Evolutionary conservation across 768 basidiomycete species (phyloP).

Genomic region (Suillus spraguei): DNA sequence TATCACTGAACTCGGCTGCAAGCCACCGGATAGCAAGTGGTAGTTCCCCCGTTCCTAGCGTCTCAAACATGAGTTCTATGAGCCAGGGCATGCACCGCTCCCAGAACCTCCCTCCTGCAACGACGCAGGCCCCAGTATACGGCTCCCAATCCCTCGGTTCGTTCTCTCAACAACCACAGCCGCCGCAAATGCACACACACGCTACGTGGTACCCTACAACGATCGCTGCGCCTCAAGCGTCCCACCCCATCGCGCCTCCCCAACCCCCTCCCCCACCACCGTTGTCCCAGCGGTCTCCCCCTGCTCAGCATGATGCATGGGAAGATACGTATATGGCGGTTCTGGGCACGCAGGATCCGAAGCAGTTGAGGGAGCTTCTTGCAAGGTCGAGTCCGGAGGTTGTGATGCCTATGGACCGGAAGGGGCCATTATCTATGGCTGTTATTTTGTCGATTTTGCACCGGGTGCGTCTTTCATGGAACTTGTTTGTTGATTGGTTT

Average conservation of each 20-base stretch:
- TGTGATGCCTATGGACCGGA: constrained; percentile 75
- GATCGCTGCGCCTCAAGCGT: constrained; percentile 82
- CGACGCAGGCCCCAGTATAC: constrained; percentile 38
- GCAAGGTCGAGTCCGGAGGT: constrained; percentile 75
- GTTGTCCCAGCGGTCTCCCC: constrained; percentile 51
- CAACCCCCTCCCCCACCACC: constrained; percentile 43
- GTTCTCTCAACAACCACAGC: constrained; percentile 36
- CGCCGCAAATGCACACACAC: constrained; percentile 26
- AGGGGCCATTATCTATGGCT: constrained; percentile 76
- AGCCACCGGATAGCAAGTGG: constrained; percentile 39
- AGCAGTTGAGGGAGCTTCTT: constrained; percentile 75
- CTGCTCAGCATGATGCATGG: constrained; percentile 75
- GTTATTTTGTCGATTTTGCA: constrained; percentile 84
- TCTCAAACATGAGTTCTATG: constrained; percentile 39
- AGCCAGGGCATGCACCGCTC: constrained; percentile 38
- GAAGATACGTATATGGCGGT: constrained; percentile 81
- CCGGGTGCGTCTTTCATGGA: constrained; percentile 52
- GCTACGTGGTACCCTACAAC: constrained; percentile 57
- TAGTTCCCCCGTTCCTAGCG: constrained; percentile 32
- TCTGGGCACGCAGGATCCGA: constrained; percentile 71
- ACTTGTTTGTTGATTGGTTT: constrained; percentile 9
- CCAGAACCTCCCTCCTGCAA: constrained; percentile 35
- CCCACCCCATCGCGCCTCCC: constrained; percentile 74
- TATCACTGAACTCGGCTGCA: constrained; percentile 54
- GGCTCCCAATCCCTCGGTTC: constrained; percentile 31